Conservation (phyloP, 2,329 filamentous ascomycete genomes). For the Aspergillus sp. region DNA sequence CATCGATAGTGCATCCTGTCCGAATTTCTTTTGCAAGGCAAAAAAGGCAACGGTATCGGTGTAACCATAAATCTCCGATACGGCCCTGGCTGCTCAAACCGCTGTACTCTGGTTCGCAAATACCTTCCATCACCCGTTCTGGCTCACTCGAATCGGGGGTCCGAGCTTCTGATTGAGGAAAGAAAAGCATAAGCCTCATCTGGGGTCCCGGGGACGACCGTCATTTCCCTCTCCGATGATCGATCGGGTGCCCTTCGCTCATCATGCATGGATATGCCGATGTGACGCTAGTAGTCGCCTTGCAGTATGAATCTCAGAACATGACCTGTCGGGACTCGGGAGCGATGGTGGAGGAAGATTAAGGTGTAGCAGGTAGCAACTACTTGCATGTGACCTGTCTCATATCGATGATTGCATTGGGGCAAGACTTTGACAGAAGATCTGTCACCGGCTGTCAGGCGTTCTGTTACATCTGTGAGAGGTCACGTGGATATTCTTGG, state of each 20-base stretch:
- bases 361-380: background rate
- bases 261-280: background rate
- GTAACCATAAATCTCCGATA: background rate
- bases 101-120: background rate
- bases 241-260: background rate
- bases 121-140: background rate
- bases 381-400: conserved; percentile 13
- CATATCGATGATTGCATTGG: background rate
- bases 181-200: background rate
- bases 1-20: background rate
- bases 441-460: background rate
- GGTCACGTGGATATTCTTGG: background rate
- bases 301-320: background rate
- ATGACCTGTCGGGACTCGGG: background rate
- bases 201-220: background rate
- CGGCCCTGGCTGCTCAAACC: background rate
- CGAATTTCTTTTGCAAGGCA: background rate
- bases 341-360: background rate
- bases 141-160: background rate
- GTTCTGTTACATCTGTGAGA: background rate
- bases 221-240: background rate
- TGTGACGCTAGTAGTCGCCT: background rate
- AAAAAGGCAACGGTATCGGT: background rate
- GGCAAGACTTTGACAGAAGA: background rate
- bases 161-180: background rate